These are phyloP conservation scores for Ogataea methanolica DNA, from an alignment of 805 yeast species.

Conservation along the genomic window DNA sequence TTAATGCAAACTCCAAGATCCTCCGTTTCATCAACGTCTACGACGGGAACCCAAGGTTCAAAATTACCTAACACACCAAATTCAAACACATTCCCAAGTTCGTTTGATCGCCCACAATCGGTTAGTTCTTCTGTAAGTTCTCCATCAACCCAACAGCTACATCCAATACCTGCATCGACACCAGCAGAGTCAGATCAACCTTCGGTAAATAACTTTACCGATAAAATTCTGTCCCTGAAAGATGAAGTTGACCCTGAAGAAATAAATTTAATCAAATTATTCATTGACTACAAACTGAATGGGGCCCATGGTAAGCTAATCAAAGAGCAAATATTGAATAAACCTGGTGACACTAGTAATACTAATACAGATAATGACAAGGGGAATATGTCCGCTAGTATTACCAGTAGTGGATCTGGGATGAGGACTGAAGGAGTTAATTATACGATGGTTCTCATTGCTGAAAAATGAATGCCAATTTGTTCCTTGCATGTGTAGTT, in stretches of 20 bases:
- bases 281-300: constrained; percentile 29
- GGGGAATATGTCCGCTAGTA: not conserved
- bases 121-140: no score
- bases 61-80: no score
- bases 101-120: no score
- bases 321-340: constrained; percentile 8
- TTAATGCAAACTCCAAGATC: not conserved
- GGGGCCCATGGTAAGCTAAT: constrained; percentile 22
- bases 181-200: not conserved
- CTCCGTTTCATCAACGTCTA: not conserved
- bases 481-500: no score
- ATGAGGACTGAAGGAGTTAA: constrained; percentile 21
- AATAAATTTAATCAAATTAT: constrained; percentile 22
- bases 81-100: no score
- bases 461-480: constrained; percentile 14
- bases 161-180: not conserved
- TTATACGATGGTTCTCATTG: constrained; percentile 22
- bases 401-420: not conserved
- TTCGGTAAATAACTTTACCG: no score
- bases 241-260: constrained; percentile 8
- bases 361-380: no score
- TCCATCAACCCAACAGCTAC: no score
- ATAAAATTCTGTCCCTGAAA: not conserved
- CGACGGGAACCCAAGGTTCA: no score
- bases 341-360: no score